phyloP scores from a whole-genome alignment of 768 basidiomycete species.

The Kwoniella newhampshirensis region DNA sequence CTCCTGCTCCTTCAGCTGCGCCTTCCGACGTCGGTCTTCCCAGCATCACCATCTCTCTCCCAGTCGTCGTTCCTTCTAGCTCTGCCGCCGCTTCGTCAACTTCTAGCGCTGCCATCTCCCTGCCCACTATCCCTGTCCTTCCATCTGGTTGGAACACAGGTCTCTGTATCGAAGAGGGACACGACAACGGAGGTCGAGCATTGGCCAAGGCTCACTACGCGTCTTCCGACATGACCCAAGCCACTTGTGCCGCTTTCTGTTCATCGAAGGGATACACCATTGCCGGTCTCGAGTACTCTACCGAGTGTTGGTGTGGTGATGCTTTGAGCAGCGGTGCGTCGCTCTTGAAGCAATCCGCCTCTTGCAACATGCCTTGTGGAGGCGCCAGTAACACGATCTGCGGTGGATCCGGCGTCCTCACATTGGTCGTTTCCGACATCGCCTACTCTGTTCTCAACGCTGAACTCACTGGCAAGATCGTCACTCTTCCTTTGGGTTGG shows the following conservation, averaged over 20 bases:
- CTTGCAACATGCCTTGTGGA: conserved; percentile 16
- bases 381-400: conserved; percentile 13
- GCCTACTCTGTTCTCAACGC: conserved; percentile 4
- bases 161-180: conserved; percentile 20
- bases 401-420: conserved; percentile 22
- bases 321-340: conserved; percentile 58
- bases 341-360: conserved; percentile 12
- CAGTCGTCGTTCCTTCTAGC: neutral
- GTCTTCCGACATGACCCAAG: conserved; percentile 42
- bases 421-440: conserved; percentile 13
- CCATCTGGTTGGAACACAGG: conserved; percentile 21
- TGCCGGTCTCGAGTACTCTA: conserved; percentile 52
- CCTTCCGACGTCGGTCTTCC: neutral
- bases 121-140: conserved; percentile 5
- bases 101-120: conserved; percentile 3
- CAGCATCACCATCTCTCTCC: neutral
- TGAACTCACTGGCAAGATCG: conserved; percentile 14
- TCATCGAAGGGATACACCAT: conserved; percentile 42
- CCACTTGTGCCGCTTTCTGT: conserved; percentile 50
- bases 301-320: conserved; percentile 58
- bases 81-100: neutral
- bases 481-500: conserved; percentile 31
- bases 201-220: conserved; percentile 23
- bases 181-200: conserved; percentile 19
- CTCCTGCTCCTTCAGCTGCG: neutral